These are phyloP conservation scores for Aspergillus panamensis DNA, from an alignment of 495 filamentous ascomycete genomes.

Conservation along the genomic window DNA sequence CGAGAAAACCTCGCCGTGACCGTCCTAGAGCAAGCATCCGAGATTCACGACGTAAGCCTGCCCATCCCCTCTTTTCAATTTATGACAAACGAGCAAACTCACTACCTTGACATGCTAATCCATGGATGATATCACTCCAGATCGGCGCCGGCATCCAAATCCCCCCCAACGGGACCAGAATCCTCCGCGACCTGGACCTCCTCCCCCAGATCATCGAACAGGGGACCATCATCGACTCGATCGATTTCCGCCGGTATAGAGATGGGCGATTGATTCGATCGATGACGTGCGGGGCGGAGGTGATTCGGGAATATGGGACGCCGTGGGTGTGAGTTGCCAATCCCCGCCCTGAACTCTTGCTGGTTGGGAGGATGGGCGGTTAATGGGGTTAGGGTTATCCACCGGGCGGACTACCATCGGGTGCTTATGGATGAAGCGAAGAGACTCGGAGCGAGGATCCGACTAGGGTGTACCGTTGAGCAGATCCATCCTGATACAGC, in stretches of 20 bases:
- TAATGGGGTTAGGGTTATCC: background rate
- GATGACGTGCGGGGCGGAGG: constrained; percentile 1
- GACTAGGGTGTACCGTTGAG: background rate
- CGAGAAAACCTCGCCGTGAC: background rate
- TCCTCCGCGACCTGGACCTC: background rate
- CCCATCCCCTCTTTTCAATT: background rate
- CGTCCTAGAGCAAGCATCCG: background rate
- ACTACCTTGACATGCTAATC: too few species aligned
- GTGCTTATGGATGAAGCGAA: background rate
- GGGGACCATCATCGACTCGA: background rate
- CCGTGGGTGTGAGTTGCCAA: constrained; percentile 10
- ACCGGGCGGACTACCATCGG: background rate
- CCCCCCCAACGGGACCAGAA: background rate
- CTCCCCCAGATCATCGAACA: background rate
- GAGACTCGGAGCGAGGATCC: background rate
- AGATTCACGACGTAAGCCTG: background rate
- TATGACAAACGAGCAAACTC: too few species aligned
- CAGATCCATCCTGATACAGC: background rate
- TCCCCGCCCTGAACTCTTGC: too few species aligned
- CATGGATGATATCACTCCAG: too few species aligned
- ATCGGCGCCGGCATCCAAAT: constrained; percentile 4
- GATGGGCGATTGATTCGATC: constrained; percentile 8
- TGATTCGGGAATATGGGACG: background rate
- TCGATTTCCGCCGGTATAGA: constrained; percentile 3
- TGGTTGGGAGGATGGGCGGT: too few species aligned